Base-by-base conservation (phyloP, 176 grass and related monocot species). In the Oryza longistaminata region DNA sequence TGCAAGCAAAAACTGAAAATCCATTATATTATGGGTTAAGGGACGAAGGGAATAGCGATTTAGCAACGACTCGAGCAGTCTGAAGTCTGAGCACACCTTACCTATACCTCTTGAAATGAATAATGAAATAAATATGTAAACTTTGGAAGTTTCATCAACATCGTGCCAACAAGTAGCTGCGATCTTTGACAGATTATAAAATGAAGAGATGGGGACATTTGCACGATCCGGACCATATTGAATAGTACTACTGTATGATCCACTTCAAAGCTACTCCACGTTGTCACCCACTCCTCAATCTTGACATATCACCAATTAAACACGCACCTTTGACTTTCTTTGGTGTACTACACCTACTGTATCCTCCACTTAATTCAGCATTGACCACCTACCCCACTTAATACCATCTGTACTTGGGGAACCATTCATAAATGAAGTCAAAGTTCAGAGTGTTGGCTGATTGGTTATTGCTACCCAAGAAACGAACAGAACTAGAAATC, bases 141-240 rank as follows among this genome's bases (percentile, higher is more conserved):
- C 22, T 16, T 12, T 34, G 13, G 2, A 87, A 87, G 78, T 25
- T 83, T 37, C 16, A 29, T 24, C 48, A 87, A n/a, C 53, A 34
- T 37, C 34, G 67, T 13, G 73, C 5, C 53, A 21, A 7, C 34
- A 45, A 22, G 68, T 67, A 79, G 64, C 17, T 64, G 45, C 15
- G 68, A 46, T 35, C 14, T 44, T 44, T 65, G 35, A 72, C 43
- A 17, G 44, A 24, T 81, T 14, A 61, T 27, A 71, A 66, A n/a
- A 84, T 71, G 42, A 46, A 42, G n/a, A 75, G 21, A 15, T 21
- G 40, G 26, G 10, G 70, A 77, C 19, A 82, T 42, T 64, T 61
- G 13, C 64, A 60, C 9, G 39, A 43, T 58, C 53, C 19, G 8
- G 7, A 39, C 29, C 27, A 74, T 55, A 5, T 80, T 9, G 26